Base-by-base conservation (phyloP, 306 rosid species). In the Phaseolus lunatus region DNA sequence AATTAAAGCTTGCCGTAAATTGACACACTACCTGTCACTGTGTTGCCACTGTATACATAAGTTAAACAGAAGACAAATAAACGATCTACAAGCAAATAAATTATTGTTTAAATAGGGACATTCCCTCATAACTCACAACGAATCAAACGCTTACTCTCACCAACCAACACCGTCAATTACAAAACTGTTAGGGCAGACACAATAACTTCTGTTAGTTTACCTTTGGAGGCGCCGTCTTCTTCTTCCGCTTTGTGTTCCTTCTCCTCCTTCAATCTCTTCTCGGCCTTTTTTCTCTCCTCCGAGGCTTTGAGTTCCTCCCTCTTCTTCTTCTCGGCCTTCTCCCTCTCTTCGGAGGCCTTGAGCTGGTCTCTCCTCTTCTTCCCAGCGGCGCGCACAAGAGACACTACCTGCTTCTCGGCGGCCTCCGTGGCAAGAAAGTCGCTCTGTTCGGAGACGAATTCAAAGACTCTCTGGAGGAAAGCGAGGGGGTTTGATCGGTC, bases 391-490 rank as follows among this genome's bases (percentile, higher is more conserved):
- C 85, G 93, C 24, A 80, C 76, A 0, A 62, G 71, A 22, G 87
- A 49, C 43, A 53, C 26, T 41, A 94, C 52, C 65, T 83, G 84
- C 61, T 77, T 86, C 83, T 86, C 93, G 22, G 88, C 90, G 4
- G 85, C 27, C 3, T 78, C 87, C n/a, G 56, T 68, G n/a, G 41
- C 62, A 9, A 94, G 79, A 22, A 85, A 94, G 24, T 91, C 90
- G 80, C 89, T 88, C 81, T 91, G 88, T 24, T 80, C 86, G 82
- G 88, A 83, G 87, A 93, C 77, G 86, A 91, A 91, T 2, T 94
- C 91, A 62, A 94, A 79, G 3, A 75, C 90, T 54, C 54, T 79
- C 82, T 91, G 82, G 9, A 94, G 69, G 73, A 91, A 88, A 44
- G 81, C 87, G 5, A 81, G 52, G 5, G 98, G 91, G 3, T 83